A percentile compares a stretch with the other conserved stretches of the same genome.
Conservation (phyloP, 805 yeast species). For the Candida golubevii region DNA sequence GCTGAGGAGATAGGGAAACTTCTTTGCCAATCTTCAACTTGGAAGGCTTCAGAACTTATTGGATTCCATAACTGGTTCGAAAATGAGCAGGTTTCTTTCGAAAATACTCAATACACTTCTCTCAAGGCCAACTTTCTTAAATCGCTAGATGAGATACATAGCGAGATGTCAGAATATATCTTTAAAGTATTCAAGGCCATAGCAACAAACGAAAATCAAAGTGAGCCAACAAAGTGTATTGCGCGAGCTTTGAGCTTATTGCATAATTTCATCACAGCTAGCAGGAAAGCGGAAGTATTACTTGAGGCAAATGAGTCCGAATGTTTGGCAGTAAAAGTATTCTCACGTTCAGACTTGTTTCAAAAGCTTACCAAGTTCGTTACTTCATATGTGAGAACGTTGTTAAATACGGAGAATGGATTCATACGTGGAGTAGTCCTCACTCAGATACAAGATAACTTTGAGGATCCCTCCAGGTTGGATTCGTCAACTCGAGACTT, state of each 20-base stretch:
- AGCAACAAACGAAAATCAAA: not conserved
- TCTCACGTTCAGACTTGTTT: constrained; percentile 1
- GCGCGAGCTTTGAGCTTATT: constrained; percentile 17
- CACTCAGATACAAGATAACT: not conserved
- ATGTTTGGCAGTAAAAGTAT: constrained; percentile 1
- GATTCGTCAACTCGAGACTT: constrained; percentile 20
- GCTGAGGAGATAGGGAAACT: constrained; percentile 13
- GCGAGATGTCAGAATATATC: constrained; percentile 1
- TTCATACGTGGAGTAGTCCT: not conserved
- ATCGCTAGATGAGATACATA: not conserved
- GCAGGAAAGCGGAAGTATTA: constrained; percentile 20
- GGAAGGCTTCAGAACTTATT: constrained; percentile 26
- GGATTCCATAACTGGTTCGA: constrained; percentile 35
- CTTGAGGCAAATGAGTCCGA: constrained; percentile 6
- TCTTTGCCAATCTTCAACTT: constrained; percentile 16
- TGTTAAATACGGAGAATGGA: not conserved
- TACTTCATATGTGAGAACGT: not conserved
- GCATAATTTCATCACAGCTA: constrained; percentile 24
- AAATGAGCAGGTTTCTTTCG: constrained; percentile 10
- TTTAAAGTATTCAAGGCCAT: not conserved
- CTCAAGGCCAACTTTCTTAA: constrained; percentile 1
- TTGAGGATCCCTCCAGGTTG: not conserved
- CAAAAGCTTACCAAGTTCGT: constrained; percentile 4
- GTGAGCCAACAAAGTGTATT: not conserved
- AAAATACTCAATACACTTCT: not conserved